Percentiles rank a stretch among this genome's conserved stretches.
Conservation (phyloP, 306 rosid genomes). For the Spatholobus suberectus region DNA sequence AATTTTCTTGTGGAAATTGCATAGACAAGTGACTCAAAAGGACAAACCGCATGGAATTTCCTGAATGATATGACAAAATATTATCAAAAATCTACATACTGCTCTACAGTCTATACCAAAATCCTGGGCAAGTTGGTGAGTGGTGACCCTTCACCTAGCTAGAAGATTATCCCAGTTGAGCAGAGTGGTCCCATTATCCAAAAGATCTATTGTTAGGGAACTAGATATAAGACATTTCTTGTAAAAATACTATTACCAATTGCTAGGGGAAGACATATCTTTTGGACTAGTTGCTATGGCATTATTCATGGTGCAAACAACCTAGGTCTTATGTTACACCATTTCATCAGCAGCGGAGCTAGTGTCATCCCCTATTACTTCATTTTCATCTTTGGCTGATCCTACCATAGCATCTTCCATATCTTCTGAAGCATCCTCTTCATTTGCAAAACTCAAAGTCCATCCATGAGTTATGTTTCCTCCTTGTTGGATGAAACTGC, state of each 20-base stretch:
- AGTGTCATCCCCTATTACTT: conserved; percentile 47
- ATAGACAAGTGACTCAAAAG: background rate
- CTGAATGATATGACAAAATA: background rate
- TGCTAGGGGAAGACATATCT: conserved; percentile 29
- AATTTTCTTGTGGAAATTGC: background rate
- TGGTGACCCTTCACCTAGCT: conserved; percentile 16
- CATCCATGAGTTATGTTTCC: conserved; percentile 47
- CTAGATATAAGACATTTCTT: background rate
- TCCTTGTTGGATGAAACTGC: conserved; percentile 40
- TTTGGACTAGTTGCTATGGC: conserved; percentile 28
- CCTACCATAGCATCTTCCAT: conserved; percentile 42
- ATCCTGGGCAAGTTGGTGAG: conserved; percentile 25
- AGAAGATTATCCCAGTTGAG: conserved; percentile 39
- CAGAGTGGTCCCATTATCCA: conserved; percentile 23
- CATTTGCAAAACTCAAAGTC: conserved; percentile 47
- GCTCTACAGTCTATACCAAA: conserved; percentile 44
- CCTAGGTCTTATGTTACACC: conserved; percentile 17
- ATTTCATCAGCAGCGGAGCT: conserved; percentile 51
- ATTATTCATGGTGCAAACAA: conserved; percentile 20
- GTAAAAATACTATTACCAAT: conserved; percentile 24
- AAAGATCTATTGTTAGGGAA: background rate
- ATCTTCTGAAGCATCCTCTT: conserved; percentile 49
- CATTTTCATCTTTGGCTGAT: conserved; percentile 52
- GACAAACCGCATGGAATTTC: background rate
- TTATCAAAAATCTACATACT: conserved; percentile 29